Evolutionary conservation across 495 filamentous ascomycete species (phyloP), one percentile per base, ranked within the genome.

Genomic region (Penicillium riverlandense): DNA sequence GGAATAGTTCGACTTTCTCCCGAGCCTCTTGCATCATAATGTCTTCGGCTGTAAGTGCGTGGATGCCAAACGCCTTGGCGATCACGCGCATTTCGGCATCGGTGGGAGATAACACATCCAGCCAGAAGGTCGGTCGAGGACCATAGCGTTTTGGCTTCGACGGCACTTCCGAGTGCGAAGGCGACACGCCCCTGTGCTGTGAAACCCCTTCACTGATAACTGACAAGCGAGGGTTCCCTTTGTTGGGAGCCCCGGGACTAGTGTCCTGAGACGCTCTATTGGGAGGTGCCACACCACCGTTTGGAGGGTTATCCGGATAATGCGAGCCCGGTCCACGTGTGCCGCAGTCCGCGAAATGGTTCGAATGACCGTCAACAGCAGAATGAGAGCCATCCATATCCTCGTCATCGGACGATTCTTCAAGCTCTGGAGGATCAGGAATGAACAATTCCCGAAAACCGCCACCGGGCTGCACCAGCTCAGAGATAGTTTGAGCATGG

Each of bases 1-100:
- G 79, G 71, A 98, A 98, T 7, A 98, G 78, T 65, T 98, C 92
- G 7, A 98, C 94, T 67, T 98, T 98, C 56, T 98, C 92, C 8
- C 92, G 88, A 37, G 87, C 84, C 68, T 98, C 92, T 60, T 97
- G 87, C 70, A 95, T 83, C 79, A 96, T 83, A 62, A 98, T 97
- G 62, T 98, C 92, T 59, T 98, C 92, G 14, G 86, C 83, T 0
- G 92, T 98, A 38, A 98, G 67, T 2, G 91, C 89, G 63, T 98
- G 92, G 39, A 98, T 95, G 7, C 86, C 84, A 59, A 98, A 98
- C 0, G 91, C 80, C 58, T 95, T 95, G 32, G 89, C 82, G 14
- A 98, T 72, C 29, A 92, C 80, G 45, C 84, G 84, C 87, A 97
- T 95, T 65, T 98, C 92, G 9, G 80, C 77, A 41, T 95, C 88